phyloP scores from a whole-genome alignment of 352 stramenopile genomes.

The Phytophthora cactorum region DNA sequence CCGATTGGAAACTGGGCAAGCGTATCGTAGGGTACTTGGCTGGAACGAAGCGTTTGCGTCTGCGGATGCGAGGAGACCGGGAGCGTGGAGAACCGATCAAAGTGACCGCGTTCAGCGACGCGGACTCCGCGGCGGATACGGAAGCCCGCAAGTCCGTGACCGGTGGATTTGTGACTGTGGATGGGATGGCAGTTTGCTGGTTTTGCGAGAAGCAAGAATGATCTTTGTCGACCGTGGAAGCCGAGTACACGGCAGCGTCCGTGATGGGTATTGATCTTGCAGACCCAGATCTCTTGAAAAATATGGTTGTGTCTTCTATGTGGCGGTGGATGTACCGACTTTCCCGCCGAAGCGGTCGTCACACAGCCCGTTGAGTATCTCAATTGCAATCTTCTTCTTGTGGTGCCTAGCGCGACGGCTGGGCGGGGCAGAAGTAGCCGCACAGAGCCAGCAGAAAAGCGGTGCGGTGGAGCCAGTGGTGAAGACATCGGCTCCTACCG shows the following conservation, averaged over 20 bases:
- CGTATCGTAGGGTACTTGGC: conserved; percentile 21
- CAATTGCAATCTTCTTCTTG: too few species aligned
- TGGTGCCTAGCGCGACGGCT: too few species aligned
- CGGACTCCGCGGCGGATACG: conserved; percentile 32
- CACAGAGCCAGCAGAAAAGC: too few species aligned
- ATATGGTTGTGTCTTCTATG: too few species aligned
- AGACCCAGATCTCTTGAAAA: too few species aligned
- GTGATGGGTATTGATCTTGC: not conserved
- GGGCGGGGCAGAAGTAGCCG: too few species aligned
- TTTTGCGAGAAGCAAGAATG: conserved; percentile 21
- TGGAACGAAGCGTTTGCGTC: conserved; percentile 11
- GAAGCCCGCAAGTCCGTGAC: conserved; percentile 28
- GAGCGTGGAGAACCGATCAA: not conserved
- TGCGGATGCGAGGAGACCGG: conserved; percentile 2
- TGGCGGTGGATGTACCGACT: too few species aligned
- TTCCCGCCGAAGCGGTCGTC: too few species aligned
- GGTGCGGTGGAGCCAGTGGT: too few species aligned
- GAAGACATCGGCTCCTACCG: too few species aligned
- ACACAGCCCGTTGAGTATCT: too few species aligned
- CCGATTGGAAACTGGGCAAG: conserved; percentile 20
- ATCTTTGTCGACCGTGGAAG: conserved; percentile 26
- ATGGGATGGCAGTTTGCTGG: conserved; percentile 21
- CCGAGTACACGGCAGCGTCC: conserved; percentile 20
- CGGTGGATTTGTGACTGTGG: conserved; percentile 9
- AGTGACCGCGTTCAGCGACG: conserved; percentile 26